Conservation (phyloP, 1,284 basidiomycete genomes). For the Rhodotorula glutinis region DNA sequence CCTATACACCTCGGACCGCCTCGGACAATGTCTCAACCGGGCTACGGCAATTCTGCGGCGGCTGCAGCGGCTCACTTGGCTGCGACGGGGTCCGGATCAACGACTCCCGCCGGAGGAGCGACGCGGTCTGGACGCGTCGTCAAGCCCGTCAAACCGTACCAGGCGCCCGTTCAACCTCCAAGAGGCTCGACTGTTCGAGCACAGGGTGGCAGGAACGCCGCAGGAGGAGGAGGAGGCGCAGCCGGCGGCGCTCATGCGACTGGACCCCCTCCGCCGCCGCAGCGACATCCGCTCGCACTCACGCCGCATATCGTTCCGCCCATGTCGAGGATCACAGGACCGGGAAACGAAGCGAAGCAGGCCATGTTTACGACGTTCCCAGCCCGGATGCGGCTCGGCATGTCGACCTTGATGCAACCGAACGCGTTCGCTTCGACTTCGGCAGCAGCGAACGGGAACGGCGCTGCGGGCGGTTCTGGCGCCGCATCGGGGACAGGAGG, state of each 20-base stretch:
- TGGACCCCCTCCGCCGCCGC: slow-evolving; percentile 9
- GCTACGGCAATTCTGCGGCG: neutral
- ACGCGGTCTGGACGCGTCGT: slow-evolving; percentile 32
- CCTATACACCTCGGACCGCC: neutral
- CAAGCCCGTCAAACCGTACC: slow-evolving; percentile 26
- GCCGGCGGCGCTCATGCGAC: neutral
- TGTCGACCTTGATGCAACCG: slow-evolving; percentile 88
- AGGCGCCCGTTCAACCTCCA: slow-evolving; percentile 3
- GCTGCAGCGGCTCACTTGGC: neutral
- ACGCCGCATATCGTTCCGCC: slow-evolving; percentile 25
- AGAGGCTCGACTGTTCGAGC: neutral
- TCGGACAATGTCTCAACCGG: slow-evolving; percentile 5
- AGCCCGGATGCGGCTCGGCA: slow-evolving; percentile 86
- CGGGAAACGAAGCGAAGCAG: slow-evolving; percentile 53
- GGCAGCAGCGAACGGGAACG: slow-evolving; percentile 2
- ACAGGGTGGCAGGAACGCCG: neutral
- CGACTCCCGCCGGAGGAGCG: slow-evolving; percentile 1
- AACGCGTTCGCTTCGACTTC: slow-evolving; percentile 35
- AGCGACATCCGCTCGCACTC: slow-evolving; percentile 19
- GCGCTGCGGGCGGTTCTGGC: neutral
- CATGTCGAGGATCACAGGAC: slow-evolving; percentile 29
- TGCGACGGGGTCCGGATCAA: slow-evolving; percentile 12
- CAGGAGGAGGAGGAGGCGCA: neutral
- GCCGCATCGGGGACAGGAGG: slow-evolving; percentile 4
- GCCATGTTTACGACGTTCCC: slow-evolving; percentile 80